These are phyloP conservation scores for Zizania palustris DNA, from an alignment of 202 grass and related monocot species.

Conservation along the genomic window DNA sequence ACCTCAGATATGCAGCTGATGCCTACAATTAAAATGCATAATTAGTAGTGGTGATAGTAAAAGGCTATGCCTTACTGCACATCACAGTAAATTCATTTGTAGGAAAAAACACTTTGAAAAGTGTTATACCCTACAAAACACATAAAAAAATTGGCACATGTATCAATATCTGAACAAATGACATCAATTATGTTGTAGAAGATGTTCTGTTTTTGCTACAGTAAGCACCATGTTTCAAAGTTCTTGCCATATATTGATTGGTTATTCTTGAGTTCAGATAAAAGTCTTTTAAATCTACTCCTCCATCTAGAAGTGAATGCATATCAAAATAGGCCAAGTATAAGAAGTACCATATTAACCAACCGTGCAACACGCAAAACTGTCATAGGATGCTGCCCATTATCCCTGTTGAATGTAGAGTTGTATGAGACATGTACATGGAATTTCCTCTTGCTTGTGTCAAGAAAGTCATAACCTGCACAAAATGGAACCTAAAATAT, in stretches of 20 bases:
- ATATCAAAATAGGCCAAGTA: constrained; percentile 11
- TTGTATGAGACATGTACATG: constrained; percentile 77
- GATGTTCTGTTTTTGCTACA: constrained; percentile 2
- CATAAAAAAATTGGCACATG: background rate
- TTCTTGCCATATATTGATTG: background rate
- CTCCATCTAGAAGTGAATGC: background rate
- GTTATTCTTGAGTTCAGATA: background rate
- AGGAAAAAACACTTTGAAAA: background rate
- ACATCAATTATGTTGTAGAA: background rate
- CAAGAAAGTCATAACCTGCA: constrained; percentile 86
- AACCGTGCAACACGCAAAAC: constrained; percentile 74
- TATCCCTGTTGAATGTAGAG: constrained; percentile 72
- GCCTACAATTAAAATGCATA: constrained; percentile 49
- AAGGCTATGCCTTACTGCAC: background rate
- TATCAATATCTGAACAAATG: background rate
- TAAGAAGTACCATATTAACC: constrained; percentile 70
- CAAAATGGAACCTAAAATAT: constrained; percentile 2
- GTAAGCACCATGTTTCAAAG: background rate
- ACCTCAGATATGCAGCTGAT: constrained; percentile 66
- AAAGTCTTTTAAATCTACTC: background rate
- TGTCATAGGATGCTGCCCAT: constrained; percentile 56
- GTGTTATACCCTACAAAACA: no score
- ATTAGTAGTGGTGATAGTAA: constrained; percentile 7
- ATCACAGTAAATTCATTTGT: background rate
- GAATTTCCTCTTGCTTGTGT: constrained; percentile 61